Percentiles rank a stretch among this genome's conserved stretches.
Evolutionary conservation across 805 yeast species (phyloP).

Genomic region (Lipomyces yamadae): DNA sequence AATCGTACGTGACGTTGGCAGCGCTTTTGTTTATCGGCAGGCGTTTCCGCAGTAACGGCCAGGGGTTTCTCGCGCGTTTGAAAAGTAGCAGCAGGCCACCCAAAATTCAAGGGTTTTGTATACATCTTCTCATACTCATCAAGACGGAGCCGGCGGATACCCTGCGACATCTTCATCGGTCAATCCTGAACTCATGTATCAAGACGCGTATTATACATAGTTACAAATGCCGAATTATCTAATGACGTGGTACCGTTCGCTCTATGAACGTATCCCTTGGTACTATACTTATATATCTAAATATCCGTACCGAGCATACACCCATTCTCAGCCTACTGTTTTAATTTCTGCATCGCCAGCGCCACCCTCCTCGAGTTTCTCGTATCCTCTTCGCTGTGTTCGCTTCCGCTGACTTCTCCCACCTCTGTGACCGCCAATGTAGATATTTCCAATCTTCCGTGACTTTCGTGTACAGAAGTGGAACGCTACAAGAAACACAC

Average conservation of each 20-base stretch:
- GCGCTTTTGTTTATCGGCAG: neutral
- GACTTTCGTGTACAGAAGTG: conserved; percentile 34
- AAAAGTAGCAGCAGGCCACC: neutral
- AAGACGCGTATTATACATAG: no score
- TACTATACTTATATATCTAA: neutral
- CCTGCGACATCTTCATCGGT: conserved; percentile 5
- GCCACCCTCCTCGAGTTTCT: conserved; percentile 26
- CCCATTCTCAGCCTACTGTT: neutral
- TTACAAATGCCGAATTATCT: no score
- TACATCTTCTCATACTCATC: neutral
- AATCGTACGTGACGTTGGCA: neutral
- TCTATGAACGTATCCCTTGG: no score
- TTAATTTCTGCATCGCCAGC: conserved; percentile 2
- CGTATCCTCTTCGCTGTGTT: conserved; percentile 13
- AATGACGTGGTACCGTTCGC: no score
- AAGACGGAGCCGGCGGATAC: neutral
- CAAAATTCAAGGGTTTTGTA: neutral
- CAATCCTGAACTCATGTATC: conserved; percentile 23
- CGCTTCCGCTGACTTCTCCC: conserved; percentile 5
- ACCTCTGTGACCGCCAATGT: conserved; percentile 29
- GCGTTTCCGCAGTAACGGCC: conserved; percentile 2
- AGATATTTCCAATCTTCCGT: conserved; percentile 26
- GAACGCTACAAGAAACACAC: conserved; percentile 27
- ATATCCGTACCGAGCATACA: neutral
- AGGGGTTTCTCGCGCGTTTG: neutral